A percentile compares a stretch with the other conserved stretches of the same genome.
These are phyloP conservation scores for Pyricularia pennisetigena DNA, from an alignment of 2,329 filamentous ascomycete species.

Conservation along the genomic window DNA sequence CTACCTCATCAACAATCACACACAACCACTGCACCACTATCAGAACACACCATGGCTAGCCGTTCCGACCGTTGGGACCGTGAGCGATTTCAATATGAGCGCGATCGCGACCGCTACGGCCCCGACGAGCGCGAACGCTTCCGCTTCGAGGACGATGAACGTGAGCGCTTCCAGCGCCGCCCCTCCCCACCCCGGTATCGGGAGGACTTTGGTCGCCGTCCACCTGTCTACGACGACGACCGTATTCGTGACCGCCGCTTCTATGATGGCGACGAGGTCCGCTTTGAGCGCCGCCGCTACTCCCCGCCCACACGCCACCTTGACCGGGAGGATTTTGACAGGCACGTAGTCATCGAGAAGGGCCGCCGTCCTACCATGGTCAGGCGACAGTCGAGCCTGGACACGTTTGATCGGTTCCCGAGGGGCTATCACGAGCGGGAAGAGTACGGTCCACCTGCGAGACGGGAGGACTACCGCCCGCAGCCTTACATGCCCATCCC, in stretches of 20 bases:
- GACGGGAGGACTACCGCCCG: constrained; percentile 34
- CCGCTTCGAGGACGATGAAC: constrained; percentile 43
- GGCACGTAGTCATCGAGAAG: constrained; percentile 44
- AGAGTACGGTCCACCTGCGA: constrained; percentile 52
- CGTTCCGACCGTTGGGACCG: constrained; percentile 41
- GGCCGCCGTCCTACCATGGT: constrained; percentile 51
- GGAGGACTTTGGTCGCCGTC: constrained; percentile 34
- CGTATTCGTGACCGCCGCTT: constrained; percentile 35
- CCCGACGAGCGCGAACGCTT: constrained; percentile 30
- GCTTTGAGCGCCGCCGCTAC: constrained; percentile 22
- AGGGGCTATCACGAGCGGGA: constrained; percentile 41
- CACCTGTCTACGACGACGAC: constrained; percentile 36
- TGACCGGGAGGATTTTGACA: constrained; percentile 39
- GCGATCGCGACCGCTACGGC: constrained; percentile 39
- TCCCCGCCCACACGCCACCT: constrained; percentile 21
- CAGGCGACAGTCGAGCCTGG: constrained; percentile 78
- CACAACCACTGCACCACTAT: not conserved
- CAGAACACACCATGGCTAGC: constrained; percentile 13
- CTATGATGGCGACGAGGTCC: constrained; percentile 43
- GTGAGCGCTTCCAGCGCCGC: constrained; percentile 18
- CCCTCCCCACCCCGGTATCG: constrained; percentile 21
- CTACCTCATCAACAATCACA: not conserved
- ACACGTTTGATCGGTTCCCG: constrained; percentile 78
- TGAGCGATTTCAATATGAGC: constrained; percentile 37
- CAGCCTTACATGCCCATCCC: constrained; percentile 52